These are phyloP conservation scores for Omphalotus guepiniiformis DNA, from an alignment of 768 basidiomycete genomes.

Conservation along the genomic window DNA sequence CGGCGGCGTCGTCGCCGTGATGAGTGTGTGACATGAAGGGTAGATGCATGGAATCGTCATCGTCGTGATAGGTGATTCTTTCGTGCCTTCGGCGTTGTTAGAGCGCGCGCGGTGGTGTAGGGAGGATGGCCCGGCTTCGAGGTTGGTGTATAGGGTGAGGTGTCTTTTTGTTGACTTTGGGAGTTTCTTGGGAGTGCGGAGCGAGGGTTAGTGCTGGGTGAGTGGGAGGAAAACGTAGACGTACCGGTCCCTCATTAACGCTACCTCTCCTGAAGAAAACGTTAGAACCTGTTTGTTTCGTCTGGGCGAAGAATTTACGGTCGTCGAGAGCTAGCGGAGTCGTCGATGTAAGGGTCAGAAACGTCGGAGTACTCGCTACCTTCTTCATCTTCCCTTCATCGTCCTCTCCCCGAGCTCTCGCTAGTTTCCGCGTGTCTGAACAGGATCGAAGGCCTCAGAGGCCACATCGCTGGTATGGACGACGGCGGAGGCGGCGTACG, in stretches of 20 bases:
- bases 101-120: background rate
- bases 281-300: slow-evolving; percentile 89
- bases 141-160: background rate
- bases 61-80: slow-evolving; percentile 48
- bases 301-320: slow-evolving; percentile 86
- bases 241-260: slow-evolving; percentile 73
- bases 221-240: slow-evolving; percentile 10
- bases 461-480: slow-evolving; percentile 17
- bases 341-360: slow-evolving; percentile 94
- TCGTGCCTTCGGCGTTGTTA: slow-evolving; percentile 27
- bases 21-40: no score
- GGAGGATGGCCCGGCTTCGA: slow-evolving; percentile 5
- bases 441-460: slow-evolving; percentile 12
- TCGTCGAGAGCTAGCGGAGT: slow-evolving; percentile 86
- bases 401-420: no score
- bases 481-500: slow-evolving; percentile 33
- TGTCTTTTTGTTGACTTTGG: slow-evolving; percentile 70
- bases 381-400: slow-evolving; percentile 47
- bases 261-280: slow-evolving; percentile 87
- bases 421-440: no score
- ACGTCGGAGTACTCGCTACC: slow-evolving; percentile 83
- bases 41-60: no score
- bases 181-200: slow-evolving; percentile 65
- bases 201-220: slow-evolving; percentile 16
- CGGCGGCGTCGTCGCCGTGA: no score